Percentiles rank a stretch among this genome's conserved stretches.
Conservation (phyloP, 2,329 filamentous ascomycete species). For the Ceratocystis colombiana region DNA sequence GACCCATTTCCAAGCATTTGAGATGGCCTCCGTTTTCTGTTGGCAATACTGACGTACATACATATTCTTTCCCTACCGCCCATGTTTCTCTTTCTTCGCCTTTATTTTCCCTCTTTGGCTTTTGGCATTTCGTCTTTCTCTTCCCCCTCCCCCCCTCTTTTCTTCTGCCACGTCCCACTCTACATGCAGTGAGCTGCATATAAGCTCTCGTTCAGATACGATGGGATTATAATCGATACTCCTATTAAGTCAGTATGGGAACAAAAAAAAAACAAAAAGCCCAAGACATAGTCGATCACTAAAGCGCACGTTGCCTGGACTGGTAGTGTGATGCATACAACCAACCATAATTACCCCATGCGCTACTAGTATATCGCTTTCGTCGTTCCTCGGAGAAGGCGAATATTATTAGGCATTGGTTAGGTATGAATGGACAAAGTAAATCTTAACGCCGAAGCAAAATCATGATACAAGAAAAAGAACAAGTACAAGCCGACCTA, state of each 20-base stretch:
- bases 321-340: not conserved
- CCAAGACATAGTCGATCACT: not conserved
- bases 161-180: too few relatives aligned
- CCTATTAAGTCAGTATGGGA: not conserved
- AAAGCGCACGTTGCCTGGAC: not conserved
- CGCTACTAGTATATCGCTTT: not conserved
- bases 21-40: not conserved
- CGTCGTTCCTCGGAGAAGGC: not conserved
- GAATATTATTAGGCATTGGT: not conserved
- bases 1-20: slow-evolving; percentile 47
- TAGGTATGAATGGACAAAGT: not conserved
- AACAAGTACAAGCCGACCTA: not conserved
- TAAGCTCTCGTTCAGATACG: not conserved
- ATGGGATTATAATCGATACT: not conserved
- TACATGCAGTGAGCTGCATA: too few relatives aligned
- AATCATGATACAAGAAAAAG: not conserved
- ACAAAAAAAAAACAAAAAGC: not conserved
- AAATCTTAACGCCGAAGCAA: not conserved
- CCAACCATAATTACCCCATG: not conserved
- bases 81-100: not conserved
- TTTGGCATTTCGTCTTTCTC: too few relatives aligned
- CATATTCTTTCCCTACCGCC: not conserved
- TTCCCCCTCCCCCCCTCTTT: too few relatives aligned
- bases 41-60: not conserved
- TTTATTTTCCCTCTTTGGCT: too few relatives aligned